Evolutionary conservation across 495 filamentous ascomycete genomes (phyloP), one percentile per base, ranked within the genome.

Genomic region (Umbilicaria muhlenbergii): DNA sequence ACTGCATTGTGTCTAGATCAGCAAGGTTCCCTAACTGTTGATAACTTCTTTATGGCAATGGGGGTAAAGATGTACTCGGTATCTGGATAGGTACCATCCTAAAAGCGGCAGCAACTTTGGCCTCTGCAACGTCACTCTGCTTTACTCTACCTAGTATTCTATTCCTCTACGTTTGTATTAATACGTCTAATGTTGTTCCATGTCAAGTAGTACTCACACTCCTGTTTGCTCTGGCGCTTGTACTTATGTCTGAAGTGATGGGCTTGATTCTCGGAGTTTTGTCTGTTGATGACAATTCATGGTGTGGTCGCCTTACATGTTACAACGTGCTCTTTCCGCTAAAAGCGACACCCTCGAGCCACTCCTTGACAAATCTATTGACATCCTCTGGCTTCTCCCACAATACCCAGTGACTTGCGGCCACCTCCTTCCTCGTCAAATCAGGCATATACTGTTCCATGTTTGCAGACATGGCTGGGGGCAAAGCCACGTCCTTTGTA

Each of bases 371-470:
- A 45, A 64, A 56, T 8, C 50, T 57, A 57, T 75, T 74, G 3
- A 67, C 66, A 52, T 78, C 69, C n/a, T 58, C 66, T 0, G 80
- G 73, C 50, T 65, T 67, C 62, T 87, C 73, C 65, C 69, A 70
- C 46, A 82, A 49, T 18, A 73, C 74, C 84, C 84, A 91, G 57
- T 91, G 84, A 17, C 61, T 60, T 12, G 78, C 64, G 45, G 77
- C 58, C 3, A 84, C 69, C 53, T 77, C 67, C 41, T 63, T 63
- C 47, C 62, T 61, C 3, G 70, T 76, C 48, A 88, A 48, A 28
- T 74, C 69, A 2, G 76, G 70, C 34, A 86, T 69, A 33, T 59
- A 62, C 55, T 67, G 67, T 14, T 74, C 72, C 83, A 93, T 92
- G 0, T 71, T 70, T 11, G 61, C 66, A 2, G 75, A 65, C 66